A percentile compares a stretch with the other conserved stretches of the same genome.
Conservation (phyloP, 805 yeast genomes). For the Pichia ethanolica region DNA sequence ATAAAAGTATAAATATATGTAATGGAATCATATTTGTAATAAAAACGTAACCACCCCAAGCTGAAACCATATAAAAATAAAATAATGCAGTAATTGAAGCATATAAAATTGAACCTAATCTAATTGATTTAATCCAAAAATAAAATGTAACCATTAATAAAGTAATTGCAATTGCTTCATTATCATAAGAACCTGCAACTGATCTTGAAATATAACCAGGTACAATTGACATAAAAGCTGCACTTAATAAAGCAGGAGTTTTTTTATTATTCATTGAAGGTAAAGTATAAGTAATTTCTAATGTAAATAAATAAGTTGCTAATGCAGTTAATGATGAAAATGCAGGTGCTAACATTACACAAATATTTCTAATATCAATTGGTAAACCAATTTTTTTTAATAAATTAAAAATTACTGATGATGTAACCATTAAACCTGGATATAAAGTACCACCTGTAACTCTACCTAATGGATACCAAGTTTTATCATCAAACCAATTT, state of each 20-base stretch:
- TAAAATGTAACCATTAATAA: constrained; percentile 91
- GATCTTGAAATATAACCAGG: constrained; percentile 98
- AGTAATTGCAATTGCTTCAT: constrained; percentile 97
- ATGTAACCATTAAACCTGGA: constrained; percentile 97
- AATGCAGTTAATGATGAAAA: constrained; percentile 89
- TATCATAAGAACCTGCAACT: constrained; percentile 98
- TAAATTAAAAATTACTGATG: constrained; percentile 80
- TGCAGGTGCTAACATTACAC: constrained; percentile 95
- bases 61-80: constrained; percentile 97
- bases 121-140: constrained; percentile 91
- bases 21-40: constrained; percentile 95
- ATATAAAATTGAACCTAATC: constrained; percentile 81
- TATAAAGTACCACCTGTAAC: constrained; percentile 98
- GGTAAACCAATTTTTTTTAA: constrained; percentile 67
- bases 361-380: constrained; percentile 87
- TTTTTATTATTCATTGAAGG: constrained; percentile 18
- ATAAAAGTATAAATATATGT: constrained; percentile 80
- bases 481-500: constrained; percentile 97
- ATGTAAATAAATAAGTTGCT: constrained; percentile 79
- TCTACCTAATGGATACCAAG: constrained; percentile 98
- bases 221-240: constrained; percentile 92
- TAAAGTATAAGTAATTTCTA: constrained; percentile 74
- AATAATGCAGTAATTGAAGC: constrained; percentile 78
- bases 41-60: constrained; percentile 99
- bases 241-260: constrained; percentile 86